Conservation (phyloP, 768 basidiomycete genomes). For the Hypholoma fasciculare region DNA sequence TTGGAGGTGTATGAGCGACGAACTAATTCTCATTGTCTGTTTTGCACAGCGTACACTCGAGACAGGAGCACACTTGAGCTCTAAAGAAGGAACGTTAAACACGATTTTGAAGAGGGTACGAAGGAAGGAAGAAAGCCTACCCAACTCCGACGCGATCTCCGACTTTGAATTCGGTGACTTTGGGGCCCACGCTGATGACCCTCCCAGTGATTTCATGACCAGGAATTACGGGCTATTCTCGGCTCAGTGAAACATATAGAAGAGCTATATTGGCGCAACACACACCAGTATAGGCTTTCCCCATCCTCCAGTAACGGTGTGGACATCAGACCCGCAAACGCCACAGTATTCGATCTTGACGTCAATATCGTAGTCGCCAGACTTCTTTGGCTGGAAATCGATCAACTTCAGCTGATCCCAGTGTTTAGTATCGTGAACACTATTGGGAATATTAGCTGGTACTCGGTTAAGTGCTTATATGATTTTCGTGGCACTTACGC, state of each 20-base stretch:
- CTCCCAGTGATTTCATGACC: conserved; percentile 60
- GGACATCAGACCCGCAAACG: conserved; percentile 56
- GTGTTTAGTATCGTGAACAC: conserved; percentile 32
- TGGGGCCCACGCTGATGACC: conserved; percentile 51
- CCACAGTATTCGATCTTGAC: conserved; percentile 51
- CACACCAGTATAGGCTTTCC: conserved; percentile 26
- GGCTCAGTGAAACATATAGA: not conserved
- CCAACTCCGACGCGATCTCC: conserved; percentile 56
- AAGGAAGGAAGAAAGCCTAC: conserved; percentile 10
- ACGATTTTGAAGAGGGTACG: conserved; percentile 25
- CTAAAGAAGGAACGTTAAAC: conserved; percentile 27
- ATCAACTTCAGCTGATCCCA: conserved; percentile 43
- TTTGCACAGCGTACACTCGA: conserved; percentile 50
- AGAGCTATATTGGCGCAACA: not conserved
- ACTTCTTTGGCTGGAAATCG: conserved; percentile 53
- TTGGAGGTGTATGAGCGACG: not conserved
- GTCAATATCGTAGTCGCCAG: conserved; percentile 56
- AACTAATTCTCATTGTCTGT: conserved; percentile 55
- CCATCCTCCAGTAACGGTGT: conserved; percentile 40
- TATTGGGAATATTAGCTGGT: conserved; percentile 3
- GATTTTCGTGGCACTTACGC: conserved; percentile 1
- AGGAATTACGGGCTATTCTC: conserved; percentile 32
- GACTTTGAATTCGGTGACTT: conserved; percentile 54
- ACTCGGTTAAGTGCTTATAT: not conserved
- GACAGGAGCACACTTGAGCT: conserved; percentile 47